Base-by-base conservation (phyloP, 768 basidiomycete genomes). In the Tephrocybe sp. region DNA sequence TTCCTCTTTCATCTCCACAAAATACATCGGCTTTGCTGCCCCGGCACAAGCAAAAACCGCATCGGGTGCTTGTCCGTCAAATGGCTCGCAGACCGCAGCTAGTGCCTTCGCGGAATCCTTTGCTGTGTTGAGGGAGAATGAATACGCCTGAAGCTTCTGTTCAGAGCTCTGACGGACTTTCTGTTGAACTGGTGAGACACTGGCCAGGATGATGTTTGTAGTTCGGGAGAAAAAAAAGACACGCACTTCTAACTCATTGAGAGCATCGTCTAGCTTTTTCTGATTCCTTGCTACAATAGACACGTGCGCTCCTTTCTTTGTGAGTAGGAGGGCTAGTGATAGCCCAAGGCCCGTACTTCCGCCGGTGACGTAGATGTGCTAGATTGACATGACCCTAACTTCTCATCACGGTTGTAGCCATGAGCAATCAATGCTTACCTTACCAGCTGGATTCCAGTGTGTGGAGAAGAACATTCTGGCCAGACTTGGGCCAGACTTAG, bases 351-450 rank as follows among this genome's bases (percentile, higher is more conserved):
- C 93, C 12, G 83, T 74, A 34, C 84, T 87, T 3, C 89, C 92
- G 2, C 93, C 93, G 0, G 91, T 91, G 15, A 95, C 72, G 62
- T 91, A 91, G 66, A 83, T 82, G 57, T 93, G 89, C 93, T 94
- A 33, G 3, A 29, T 9, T 18, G 3, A 29, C 33, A 15, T 49
- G 12, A 52, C 16, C 18, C 6, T 15, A 10, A 9, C 5, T 7
- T 10, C 11, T 15, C 15, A 34, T 16, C 18, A 10, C n/a, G 3
- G 6, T 1, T 9, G 19, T 23, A 3, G 23, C 2, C 15, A 24
- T 3, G 27, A 31, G n/a, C n/a, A 19, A 12, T 19, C 21, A 12
- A 5, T 1, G 60, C 62, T 25, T 49, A 69, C 80, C 67, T 74
- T 68, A 12, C 74, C 75, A 30, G 68, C 68, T 11, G 77, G 77